Evolutionary conservation across 2,329 filamentous ascomycete species (phyloP).

Genomic region (Aureobasidium subglaciale): DNA sequence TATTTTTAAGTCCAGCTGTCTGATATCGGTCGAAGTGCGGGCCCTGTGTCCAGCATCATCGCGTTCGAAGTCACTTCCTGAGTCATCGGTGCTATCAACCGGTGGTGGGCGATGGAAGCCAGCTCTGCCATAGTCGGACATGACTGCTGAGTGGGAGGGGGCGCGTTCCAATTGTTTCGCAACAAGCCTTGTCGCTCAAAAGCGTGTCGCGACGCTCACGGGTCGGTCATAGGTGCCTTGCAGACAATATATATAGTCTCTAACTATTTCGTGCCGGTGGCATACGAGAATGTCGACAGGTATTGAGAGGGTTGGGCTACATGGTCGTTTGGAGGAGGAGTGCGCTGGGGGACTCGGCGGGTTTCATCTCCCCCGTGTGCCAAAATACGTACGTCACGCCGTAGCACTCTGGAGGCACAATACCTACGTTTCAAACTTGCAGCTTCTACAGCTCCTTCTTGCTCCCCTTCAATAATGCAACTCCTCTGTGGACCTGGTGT

Average conservation of each 20-base stretch:
- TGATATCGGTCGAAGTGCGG: slow-evolving; percentile 30
- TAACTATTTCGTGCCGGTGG: not conserved
- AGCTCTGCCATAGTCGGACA: slow-evolving; percentile 16
- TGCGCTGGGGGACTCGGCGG: no score
- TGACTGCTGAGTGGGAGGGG: not conserved
- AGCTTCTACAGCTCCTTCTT: no score
- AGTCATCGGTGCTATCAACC: not conserved
- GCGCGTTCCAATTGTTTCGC: not conserved
- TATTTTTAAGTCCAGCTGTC: slow-evolving; percentile 33
- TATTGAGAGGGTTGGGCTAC: not conserved
- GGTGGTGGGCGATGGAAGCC: slow-evolving; percentile 15
- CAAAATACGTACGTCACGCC: no score
- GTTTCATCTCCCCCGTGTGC: no score
- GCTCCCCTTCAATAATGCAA: no score
- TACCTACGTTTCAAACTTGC: no score
- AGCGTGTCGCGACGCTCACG: not conserved
- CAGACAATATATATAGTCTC: not conserved
- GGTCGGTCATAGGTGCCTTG: not conserved
- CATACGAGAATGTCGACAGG: not conserved
- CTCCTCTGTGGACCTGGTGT: no score
- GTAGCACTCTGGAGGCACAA: no score
- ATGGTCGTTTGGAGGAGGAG: not conserved
- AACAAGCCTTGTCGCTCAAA: not conserved
- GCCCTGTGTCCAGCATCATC: slow-evolving; percentile 21
- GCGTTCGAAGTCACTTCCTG: slow-evolving; percentile 19